Conservation (phyloP, 371 early-diverging fungal genomes). For the Actinomortierella wolfii region DNA sequence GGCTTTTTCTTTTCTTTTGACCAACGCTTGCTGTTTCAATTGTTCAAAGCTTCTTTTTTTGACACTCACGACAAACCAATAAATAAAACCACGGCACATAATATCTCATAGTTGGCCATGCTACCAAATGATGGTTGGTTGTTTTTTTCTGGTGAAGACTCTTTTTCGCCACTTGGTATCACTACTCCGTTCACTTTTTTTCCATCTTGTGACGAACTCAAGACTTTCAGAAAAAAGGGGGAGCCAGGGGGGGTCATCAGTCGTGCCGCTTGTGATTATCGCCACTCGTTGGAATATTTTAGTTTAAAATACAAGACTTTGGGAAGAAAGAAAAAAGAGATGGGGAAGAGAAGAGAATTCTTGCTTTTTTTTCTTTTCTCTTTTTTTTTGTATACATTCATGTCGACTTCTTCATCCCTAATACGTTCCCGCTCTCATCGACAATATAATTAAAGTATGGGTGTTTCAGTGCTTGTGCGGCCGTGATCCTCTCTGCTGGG, state of each 20-base stretch:
- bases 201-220: neutral
- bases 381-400: constrained; percentile 47
- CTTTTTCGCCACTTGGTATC: neutral
- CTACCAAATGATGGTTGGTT: too few relatives aligned
- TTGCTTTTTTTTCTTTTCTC: neutral
- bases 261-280: neutral
- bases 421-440: constrained; percentile 24
- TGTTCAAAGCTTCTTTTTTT: neutral
- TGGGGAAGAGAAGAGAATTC: neutral
- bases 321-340: neutral
- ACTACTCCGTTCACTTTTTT: neutral
- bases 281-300: too few relatives aligned
- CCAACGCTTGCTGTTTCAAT: neutral
- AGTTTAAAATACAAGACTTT: neutral
- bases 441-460: constrained; percentile 54
- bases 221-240: neutral
- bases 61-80: neutral
- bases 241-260: neutral
- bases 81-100: too few relatives aligned
- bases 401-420: constrained; percentile 5
- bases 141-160: too few relatives aligned
- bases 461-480: constrained; percentile 70
- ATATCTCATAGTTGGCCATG: too few relatives aligned
- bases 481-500: constrained; percentile 67
- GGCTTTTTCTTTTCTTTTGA: neutral